Evolutionary conservation across 176 grass and related monocot species (phyloP).

Genomic region (Oryza punctata): DNA sequence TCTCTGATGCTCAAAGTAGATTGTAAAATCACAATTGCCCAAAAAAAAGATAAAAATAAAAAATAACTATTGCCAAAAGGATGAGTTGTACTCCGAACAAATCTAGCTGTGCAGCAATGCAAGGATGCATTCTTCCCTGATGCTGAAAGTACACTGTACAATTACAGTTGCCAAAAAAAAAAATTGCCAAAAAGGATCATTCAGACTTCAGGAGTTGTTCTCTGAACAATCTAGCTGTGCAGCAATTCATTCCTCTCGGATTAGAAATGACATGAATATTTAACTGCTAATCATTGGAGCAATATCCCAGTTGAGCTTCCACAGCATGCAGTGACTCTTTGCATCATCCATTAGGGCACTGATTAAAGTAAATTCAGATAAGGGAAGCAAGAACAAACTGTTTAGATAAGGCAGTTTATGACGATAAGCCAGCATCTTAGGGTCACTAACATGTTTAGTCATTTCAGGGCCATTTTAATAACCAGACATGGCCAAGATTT

Average conservation of each 20-base stretch:
- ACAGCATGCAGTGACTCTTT: background rate
- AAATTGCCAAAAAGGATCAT: background rate
- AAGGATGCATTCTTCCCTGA: too few relatives aligned
- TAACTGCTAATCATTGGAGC: slow-evolving; percentile 3
- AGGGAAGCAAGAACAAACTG: background rate
- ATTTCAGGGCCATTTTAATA: slow-evolving; percentile 47
- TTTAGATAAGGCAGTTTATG: slow-evolving; percentile 43
- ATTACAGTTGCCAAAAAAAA: background rate
- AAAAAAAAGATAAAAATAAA: background rate
- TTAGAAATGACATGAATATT: slow-evolving; percentile 34
- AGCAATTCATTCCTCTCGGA: slow-evolving; percentile 19
- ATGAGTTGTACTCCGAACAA: background rate
- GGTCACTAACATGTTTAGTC: slow-evolving; percentile 48
- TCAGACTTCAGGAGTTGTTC: background rate
- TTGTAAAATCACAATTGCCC: background rate
- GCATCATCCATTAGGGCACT: slow-evolving; percentile 17
- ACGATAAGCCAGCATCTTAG: slow-evolving; percentile 53
- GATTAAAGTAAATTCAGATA: slow-evolving; percentile 42
- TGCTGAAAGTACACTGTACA: background rate
- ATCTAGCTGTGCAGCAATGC: background rate
- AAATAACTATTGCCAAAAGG: background rate
- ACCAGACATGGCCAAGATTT: slow-evolving; percentile 34
- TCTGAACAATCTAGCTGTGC: slow-evolving; percentile 35
- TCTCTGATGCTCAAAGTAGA: background rate
- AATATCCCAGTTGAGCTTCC: slow-evolving; percentile 30